Evolutionary conservation across 805 yeast species (phyloP).

Genomic region (Candida insectorum): DNA sequence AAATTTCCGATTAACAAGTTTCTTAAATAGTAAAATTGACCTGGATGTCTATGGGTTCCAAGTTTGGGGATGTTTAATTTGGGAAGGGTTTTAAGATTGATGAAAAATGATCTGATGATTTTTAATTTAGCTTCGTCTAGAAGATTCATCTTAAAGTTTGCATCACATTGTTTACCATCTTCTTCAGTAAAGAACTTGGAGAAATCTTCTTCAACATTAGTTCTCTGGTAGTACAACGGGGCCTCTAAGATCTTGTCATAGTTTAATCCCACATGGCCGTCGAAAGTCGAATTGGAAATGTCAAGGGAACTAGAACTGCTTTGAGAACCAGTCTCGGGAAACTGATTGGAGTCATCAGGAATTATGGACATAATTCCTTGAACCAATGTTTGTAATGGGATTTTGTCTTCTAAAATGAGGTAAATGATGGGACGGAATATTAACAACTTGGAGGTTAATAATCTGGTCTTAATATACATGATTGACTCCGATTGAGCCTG

Average conservation of each 20-base stretch:
- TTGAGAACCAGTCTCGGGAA: neutral
- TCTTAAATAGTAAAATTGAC: constrained; percentile 37
- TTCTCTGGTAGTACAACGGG: constrained; percentile 24
- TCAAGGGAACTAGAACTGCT: constrained; percentile 5
- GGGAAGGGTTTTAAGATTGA: constrained; percentile 25
- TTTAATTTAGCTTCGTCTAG: constrained; percentile 21
- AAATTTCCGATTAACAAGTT: constrained; percentile 29
- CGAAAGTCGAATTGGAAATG: constrained; percentile 1
- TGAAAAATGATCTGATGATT: constrained; percentile 25
- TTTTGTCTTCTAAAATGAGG: constrained; percentile 26
- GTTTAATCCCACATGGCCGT: constrained; percentile 4
- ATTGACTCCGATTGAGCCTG: constrained; percentile 34
- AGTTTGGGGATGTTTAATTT: constrained; percentile 33
- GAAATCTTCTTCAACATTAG: constrained; percentile 30
- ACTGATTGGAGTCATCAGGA: constrained; percentile 1
- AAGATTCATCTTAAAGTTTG: constrained; percentile 6
- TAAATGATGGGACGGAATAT: constrained; percentile 34
- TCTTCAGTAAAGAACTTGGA: constrained; percentile 18
- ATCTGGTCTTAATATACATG: constrained; percentile 37
- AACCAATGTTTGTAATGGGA: constrained; percentile 23
- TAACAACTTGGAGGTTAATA: constrained; percentile 28
- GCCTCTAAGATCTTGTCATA: constrained; percentile 19
- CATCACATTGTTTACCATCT: constrained; percentile 16
- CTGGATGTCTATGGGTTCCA: constrained; percentile 37
- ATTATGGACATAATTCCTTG: constrained; percentile 22